These are phyloP conservation scores for Panellus pusillus DNA, from an alignment of 768 basidiomycete species.

Conservation along the genomic window DNA sequence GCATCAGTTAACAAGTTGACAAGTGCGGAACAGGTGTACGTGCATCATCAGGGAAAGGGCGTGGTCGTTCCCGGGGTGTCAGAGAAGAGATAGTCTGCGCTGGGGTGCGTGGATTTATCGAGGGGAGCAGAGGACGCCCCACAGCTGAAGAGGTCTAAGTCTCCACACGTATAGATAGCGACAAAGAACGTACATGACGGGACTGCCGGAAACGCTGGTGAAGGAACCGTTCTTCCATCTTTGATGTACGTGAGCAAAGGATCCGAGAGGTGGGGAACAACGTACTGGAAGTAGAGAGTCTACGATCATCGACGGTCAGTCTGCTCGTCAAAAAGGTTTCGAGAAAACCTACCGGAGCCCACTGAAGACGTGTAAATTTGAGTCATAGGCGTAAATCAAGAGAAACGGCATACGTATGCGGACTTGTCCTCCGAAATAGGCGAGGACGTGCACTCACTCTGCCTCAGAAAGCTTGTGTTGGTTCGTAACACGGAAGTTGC, in stretches of 20 bases:
- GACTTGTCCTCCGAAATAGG: constrained; percentile 56
- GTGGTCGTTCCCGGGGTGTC: constrained; percentile 47
- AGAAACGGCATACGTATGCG: constrained; percentile 39
- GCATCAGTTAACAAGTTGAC: not conserved
- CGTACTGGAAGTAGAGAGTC: constrained; percentile 54
- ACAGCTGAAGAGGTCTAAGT: constrained; percentile 19
- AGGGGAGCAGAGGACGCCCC: constrained; percentile 1
- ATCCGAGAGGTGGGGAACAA: not conserved
- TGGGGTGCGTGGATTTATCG: not conserved
- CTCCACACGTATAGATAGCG: not conserved
- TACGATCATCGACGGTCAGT: constrained; percentile 23
- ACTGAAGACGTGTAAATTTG: not conserved
- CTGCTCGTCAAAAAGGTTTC: not conserved
- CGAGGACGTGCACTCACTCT: constrained; percentile 53
- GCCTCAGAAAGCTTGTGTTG: constrained; percentile 40
- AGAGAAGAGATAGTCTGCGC: constrained; percentile 48
- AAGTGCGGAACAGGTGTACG: constrained; percentile 19
- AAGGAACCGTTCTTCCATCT: constrained; percentile 53
- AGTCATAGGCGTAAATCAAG: not conserved
- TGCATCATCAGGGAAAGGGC: constrained; percentile 56
- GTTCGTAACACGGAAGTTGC: constrained; percentile 47
- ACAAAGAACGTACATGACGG: constrained; percentile 32
- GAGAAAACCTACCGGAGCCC: constrained; percentile 13
- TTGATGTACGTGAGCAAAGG: not conserved
- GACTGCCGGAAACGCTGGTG: constrained; percentile 35